Base-by-base conservation (phyloP, 2,329 filamentous ascomycete genomes). In the Phoma sp. region DNA sequence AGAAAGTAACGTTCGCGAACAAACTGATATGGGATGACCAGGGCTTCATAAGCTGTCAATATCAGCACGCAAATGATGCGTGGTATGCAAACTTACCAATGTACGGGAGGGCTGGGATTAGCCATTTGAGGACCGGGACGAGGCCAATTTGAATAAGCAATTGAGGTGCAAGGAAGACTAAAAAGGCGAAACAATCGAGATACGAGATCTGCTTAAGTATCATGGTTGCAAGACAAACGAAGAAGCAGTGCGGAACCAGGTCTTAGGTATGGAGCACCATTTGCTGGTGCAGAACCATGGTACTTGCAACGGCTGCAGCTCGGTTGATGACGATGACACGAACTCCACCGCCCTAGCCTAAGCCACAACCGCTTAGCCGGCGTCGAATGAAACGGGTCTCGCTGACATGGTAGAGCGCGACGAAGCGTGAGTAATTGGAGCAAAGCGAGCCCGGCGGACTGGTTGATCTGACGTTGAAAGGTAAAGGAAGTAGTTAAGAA, bases 151-250 rank as follows among this genome's bases (percentile, higher is more conserved):
- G 84, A 59, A 87, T 76, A 28, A 93, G 76, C 30, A 95, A 78
- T 74, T 93, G 89, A 3, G 89, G 89, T 3, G 85, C 78, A 12
- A 93, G 82, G 65, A 91, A 87, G 34, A 88, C 45, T 42, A 90
- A 81, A 68, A 93, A 95, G 53, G 87, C 84, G 25, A 88, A 52
- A 77, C 89, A 92, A 77, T 95, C 91, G 23, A 92, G 72, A 73
- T 89, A 88, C 6, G 87, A 91, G 37, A 95, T 84, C 52, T 88
- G 87, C 29, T 84, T 84, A 34, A 95, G 80, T 55, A 92, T 88
- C 89, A 93, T 92, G 58, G 55, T 65, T 28, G 47, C 15, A 42
- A 53, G 20, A 29, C 29, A 26, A 14, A 32, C 29, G 18, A 17
- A 15, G 14, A 32, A 29, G 9, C 20, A 12, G 43, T 15, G 14